Percentiles rank a stretch among this genome's conserved stretches.
Evolutionary conservation across 225 moss, liverwort and hornwort genomes (phyloP).

Genomic region (Climacium dendroides): DNA sequence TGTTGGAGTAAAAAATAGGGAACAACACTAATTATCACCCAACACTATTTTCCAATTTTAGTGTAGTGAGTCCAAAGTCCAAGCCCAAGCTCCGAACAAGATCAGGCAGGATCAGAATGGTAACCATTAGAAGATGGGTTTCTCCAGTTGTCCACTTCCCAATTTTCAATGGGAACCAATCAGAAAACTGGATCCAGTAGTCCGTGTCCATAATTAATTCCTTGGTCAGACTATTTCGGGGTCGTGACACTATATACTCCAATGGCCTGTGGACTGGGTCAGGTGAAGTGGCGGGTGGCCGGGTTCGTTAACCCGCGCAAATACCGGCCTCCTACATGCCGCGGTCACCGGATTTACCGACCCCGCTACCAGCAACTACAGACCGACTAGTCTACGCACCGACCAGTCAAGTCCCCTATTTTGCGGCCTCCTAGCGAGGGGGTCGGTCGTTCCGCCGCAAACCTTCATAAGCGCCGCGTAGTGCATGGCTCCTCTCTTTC

Average conservation of each 20-base stretch:
- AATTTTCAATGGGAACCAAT: neutral
- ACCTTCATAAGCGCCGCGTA: neutral
- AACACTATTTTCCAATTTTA: too few relatives aligned
- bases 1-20: too few relatives aligned
- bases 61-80: too few relatives aligned
- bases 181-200: neutral
- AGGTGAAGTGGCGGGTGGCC: neutral
- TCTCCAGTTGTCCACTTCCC: neutral
- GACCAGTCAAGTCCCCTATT: neutral
- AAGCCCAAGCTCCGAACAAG: neutral
- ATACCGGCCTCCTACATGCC: neutral
- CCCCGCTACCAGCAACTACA: neutral
- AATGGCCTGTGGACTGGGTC: neutral
- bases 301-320: slow-evolving; percentile 4
- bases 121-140: neutral
- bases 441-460: neutral
- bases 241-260: neutral
- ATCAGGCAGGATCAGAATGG: neutral
- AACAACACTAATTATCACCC: too few relatives aligned
- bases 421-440: neutral
- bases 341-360: neutral
- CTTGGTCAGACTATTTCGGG: neutral
- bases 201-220: neutral
- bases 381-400: neutral
- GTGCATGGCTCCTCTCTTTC: neutral